phyloP scores from a whole-genome alignment of 169 alveolate species.

The Plasmodium adleri region DNA sequence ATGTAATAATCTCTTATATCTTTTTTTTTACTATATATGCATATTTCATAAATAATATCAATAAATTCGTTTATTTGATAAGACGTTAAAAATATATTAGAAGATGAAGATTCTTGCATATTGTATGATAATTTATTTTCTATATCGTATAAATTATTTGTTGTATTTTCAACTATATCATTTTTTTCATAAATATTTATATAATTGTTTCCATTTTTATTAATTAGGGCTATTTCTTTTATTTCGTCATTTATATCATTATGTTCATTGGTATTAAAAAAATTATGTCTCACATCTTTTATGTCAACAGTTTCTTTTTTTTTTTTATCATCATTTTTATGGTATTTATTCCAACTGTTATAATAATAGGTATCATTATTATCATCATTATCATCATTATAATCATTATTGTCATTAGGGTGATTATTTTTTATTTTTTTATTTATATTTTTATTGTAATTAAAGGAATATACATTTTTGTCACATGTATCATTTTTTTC shows the following conservation, averaged over 20 bases:
- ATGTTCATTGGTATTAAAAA: too few species aligned
- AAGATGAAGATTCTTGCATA: neutral
- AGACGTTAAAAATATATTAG: slow-evolving; percentile 15
- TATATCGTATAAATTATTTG: too few species aligned
- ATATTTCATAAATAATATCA: slow-evolving; percentile 62
- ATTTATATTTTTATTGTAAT: neutral
- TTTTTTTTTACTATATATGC: slow-evolving; percentile 68
- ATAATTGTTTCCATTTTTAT: neutral
- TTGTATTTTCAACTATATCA: neutral
- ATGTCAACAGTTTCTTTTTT: too few species aligned
- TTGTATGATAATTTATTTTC: too few species aligned
- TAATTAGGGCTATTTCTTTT: too few species aligned
- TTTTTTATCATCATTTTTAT: neutral
- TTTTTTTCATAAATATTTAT: neutral
- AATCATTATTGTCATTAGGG: neutral
- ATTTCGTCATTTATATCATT: too few species aligned
- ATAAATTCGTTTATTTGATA: slow-evolving; percentile 43
- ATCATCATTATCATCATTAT: neutral
- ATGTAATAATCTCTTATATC: slow-evolving; percentile 60
- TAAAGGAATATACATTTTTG: too few species aligned
- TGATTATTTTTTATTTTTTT: neutral
- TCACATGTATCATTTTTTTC: too few species aligned
- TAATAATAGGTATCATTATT: neutral
- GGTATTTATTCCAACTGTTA: neutral
- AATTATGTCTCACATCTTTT: too few species aligned